A percentile compares a stretch with the other conserved stretches of the same genome.
Evolutionary conservation across 139 green algal species (phyloP).

Genomic region (Picochlorum sp.): DNA sequence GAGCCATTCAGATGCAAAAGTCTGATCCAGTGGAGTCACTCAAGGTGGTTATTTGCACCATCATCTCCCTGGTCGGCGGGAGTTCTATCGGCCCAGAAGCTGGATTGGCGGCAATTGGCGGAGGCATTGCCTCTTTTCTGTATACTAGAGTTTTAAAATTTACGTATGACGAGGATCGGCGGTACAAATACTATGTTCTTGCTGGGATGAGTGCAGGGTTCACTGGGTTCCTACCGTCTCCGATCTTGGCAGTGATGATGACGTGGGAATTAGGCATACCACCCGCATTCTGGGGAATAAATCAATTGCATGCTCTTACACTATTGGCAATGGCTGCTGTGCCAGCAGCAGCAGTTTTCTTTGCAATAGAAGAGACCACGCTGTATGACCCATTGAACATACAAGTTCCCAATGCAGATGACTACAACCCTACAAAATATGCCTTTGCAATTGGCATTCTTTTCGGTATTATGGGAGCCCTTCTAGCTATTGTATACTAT

Average conservation of each 20-base stretch:
- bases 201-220: conserved; percentile 6
- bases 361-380: not conserved
- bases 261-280: conserved; percentile 3
- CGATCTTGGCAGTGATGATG: not conserved
- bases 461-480: not conserved
- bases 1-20: not conserved
- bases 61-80: not conserved
- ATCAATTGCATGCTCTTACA: not conserved
- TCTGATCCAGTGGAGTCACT: not conserved
- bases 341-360: not conserved
- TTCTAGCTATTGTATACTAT: not conserved
- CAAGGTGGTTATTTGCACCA: not conserved
- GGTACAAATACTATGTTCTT: not conserved
- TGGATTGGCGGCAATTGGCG: not conserved
- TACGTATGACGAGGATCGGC: not conserved
- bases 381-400: not conserved
- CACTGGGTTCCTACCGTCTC: not conserved
- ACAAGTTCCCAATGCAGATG: not conserved
- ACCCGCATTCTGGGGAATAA: not conserved
- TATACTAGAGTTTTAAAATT: not conserved
- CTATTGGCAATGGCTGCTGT: not conserved
- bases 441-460: not conserved
- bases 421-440: not conserved
- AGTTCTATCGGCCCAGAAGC: not conserved
- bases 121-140: not conserved